Evolutionary conservation across 1,284 basidiomycete genomes (phyloP).

Genomic region (Ceratobasidium sp.): DNA sequence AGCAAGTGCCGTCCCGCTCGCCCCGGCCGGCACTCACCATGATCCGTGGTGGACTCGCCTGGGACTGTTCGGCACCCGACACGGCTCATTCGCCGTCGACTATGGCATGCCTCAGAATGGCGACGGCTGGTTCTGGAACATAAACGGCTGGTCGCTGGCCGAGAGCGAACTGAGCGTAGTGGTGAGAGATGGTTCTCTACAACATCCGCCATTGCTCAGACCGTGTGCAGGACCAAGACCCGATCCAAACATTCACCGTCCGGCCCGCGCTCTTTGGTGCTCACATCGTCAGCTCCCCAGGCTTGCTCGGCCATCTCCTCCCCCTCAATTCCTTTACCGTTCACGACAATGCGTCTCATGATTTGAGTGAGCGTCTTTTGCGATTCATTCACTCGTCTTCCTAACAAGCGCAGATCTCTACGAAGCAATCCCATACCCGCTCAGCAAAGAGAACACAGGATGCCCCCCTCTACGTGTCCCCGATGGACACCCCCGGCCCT

Average conservation of each 20-base stretch:
- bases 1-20: slow-evolving; percentile 1
- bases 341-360: slow-evolving; percentile 27
- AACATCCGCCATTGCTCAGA: not conserved
- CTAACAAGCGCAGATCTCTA: not conserved
- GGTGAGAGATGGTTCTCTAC: slow-evolving; percentile 37
- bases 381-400: not conserved
- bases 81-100: slow-evolving; percentile 18
- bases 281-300: slow-evolving; percentile 45
- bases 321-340: slow-evolving; percentile 44
- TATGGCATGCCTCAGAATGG: slow-evolving; percentile 29
- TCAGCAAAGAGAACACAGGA: slow-evolving; percentile 35
- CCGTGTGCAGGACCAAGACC: slow-evolving; percentile 36
- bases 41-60: slow-evolving; percentile 23
- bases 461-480: slow-evolving; percentile 41
- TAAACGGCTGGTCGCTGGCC: slow-evolving; percentile 43
- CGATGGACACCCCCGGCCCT: slow-evolving; percentile 31
- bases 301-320: slow-evolving; percentile 44
- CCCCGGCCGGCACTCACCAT: not conserved
- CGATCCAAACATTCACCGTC: slow-evolving; percentile 43
- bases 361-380: not conserved
- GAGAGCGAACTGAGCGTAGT: slow-evolving; percentile 46
- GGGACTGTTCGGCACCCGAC: slow-evolving; percentile 13
- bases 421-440: slow-evolving; percentile 9
- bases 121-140: slow-evolving; percentile 29
- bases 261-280: slow-evolving; percentile 48